Evolutionary conservation across 305 asterid species (phyloP).

Genomic region (Fraxinus ornus): DNA sequence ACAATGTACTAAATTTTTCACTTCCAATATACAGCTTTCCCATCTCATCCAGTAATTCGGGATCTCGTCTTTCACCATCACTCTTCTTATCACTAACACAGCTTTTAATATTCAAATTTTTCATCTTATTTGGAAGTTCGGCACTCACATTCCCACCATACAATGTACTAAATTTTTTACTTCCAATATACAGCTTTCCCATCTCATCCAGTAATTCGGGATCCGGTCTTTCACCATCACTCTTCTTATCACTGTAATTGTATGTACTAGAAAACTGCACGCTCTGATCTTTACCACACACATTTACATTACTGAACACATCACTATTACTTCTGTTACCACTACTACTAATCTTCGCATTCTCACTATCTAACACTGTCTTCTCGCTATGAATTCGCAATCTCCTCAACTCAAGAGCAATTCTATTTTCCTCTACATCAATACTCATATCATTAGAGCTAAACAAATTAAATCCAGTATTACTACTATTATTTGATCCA

Average conservation of each 20-base stretch:
- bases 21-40: slow-evolving; percentile 54
- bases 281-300: slow-evolving; percentile 28
- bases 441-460: slow-evolving; percentile 27
- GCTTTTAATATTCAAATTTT: too few species aligned
- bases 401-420: slow-evolving; percentile 49
- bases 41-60: slow-evolving; percentile 63
- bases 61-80: slow-evolving; percentile 35
- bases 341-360: slow-evolving; percentile 23
- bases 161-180: slow-evolving; percentile 31
- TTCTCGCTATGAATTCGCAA: slow-evolving; percentile 47
- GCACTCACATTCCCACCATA: slow-evolving; percentile 30
- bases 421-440: slow-evolving; percentile 34
- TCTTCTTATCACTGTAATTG: neutral
- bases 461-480: neutral
- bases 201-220: slow-evolving; percentile 63
- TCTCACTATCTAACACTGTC: slow-evolving; percentile 20
- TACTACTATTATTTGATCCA: slow-evolving; percentile 34
- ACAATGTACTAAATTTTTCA: slow-evolving; percentile 29
- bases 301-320: slow-evolving; percentile 16
- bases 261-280: slow-evolving; percentile 4
- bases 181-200: slow-evolving; percentile 53
- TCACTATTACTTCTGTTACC: slow-evolving; percentile 10
- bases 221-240: slow-evolving; percentile 34
- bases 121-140: slow-evolving; percentile 32
- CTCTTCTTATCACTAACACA: neutral